Percentiles rank a stretch among this genome's conserved stretches.
These are phyloP conservation scores for Viola odorata DNA, from an alignment of 345 rosid species.

Conservation along the genomic window DNA sequence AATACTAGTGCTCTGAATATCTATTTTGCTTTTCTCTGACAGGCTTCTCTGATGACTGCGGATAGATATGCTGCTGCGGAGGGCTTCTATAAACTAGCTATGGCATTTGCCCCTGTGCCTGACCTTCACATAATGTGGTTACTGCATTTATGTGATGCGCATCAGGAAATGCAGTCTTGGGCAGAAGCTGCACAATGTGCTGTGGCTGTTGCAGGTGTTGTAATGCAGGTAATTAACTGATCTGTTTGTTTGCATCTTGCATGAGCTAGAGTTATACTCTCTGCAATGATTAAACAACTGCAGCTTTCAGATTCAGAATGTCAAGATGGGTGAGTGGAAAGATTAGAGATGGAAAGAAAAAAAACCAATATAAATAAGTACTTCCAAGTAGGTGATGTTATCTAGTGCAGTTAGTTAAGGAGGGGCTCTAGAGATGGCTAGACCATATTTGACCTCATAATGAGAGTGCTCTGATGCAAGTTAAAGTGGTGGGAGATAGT, in stretches of 20 bases:
- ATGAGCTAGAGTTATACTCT: not conserved
- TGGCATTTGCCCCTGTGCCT: conserved; percentile 99
- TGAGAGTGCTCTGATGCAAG: too few species aligned
- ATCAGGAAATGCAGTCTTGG: conserved; percentile 99
- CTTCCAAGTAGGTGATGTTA: too few species aligned
- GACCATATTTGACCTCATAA: too few species aligned
- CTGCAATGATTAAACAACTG: too few species aligned
- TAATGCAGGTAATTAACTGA: conserved; percentile 64
- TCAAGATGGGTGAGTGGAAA: too few species aligned
- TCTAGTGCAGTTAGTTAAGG: too few species aligned
- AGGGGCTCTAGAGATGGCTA: too few species aligned
- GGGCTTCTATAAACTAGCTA: conserved; percentile 94
- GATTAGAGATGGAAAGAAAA: too few species aligned
- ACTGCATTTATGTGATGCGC: conserved; percentile 96
- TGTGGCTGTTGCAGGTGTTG: conserved; percentile 90
- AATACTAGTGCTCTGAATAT: conserved; percentile 3
- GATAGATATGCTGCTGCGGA: conserved; percentile 98
- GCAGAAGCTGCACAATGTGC: conserved; percentile 99
- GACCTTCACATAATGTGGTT: conserved; percentile 99
- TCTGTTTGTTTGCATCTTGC: not conserved
- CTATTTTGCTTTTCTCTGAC: conserved; percentile 15
- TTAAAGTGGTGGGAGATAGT: too few species aligned
- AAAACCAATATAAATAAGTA: too few species aligned
- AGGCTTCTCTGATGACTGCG: conserved; percentile 76
- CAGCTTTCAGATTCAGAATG: too few species aligned